Base-by-base conservation (phyloP, 805 yeast species). In the Debaryomyces prosopidis region DNA sequence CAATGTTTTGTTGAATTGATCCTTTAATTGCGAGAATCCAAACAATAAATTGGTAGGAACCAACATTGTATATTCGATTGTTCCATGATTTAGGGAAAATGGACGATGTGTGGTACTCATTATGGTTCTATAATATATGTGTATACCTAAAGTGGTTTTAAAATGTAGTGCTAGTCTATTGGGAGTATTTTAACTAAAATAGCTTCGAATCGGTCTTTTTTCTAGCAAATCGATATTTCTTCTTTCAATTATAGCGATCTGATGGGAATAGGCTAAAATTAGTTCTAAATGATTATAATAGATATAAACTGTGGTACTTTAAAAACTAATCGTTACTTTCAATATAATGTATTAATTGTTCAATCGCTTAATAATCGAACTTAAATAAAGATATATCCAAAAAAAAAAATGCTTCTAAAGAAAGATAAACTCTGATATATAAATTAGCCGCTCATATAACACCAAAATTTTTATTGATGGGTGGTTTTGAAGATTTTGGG, bases 1-100 rank as follows among this genome's bases (percentile, higher is more conserved):
- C 53, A 94, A 80, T 16, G 83, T 71, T 62, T 87, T 87, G 60
- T 71, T 73, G 66, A 92, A 94, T 68, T 85, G 95, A 54, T 89
- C 91, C 59, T 88, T 87, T 57, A 94, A 78, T 69, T 91, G 96
- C 48, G 92, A 85, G 62, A 88, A 88, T 58, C 84, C 80, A 58
- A 89, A 81, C 62, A 87, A 86, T 44, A 84, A 76, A 45, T 82
- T 80, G 33, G 94, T 83, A 40, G 98, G 96, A 45, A 94, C 90
- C 59, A 91, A 77, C 43, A 92, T 73, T 16, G 92, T 85, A 66
- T 90, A 89, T 73, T 92, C 98, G 46, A 92, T 81, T 15, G 87
- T 72, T 47, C 97, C 97, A 62, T 89, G 96, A 47, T 84, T 71
- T 57, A 94, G 77, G 44, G 84, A 84, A 63, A 94, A 77, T 30